These are phyloP conservation scores for Termitomyces sp. DNA, from an alignment of 768 basidiomycete genomes.

Conservation along the genomic window DNA sequence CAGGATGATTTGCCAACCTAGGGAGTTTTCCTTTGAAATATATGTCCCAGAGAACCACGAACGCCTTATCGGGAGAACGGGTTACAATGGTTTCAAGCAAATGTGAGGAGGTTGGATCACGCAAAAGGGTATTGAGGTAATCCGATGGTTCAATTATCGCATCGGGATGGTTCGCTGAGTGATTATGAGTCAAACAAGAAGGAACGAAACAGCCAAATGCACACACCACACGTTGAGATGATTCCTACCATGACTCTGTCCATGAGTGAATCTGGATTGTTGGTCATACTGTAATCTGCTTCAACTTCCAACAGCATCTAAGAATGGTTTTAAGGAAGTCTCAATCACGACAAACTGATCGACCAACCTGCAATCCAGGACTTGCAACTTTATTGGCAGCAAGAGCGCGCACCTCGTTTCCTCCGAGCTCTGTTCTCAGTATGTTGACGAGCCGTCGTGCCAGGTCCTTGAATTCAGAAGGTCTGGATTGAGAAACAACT, in stretches of 20 bases:
- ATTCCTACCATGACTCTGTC: conserved; percentile 77
- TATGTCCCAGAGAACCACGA: conserved; percentile 65
- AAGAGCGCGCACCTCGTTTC: conserved; percentile 74
- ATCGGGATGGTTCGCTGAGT: conserved; percentile 35
- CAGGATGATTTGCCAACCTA: conserved; percentile 78
- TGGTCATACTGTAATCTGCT: conserved; percentile 56
- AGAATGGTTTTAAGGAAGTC: background rate
- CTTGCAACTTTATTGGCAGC: conserved; percentile 76
- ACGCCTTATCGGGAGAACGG: conserved; percentile 56
- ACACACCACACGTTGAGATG: conserved; percentile 61
- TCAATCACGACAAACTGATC: conserved; percentile 7
- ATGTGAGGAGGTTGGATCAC: conserved; percentile 87
- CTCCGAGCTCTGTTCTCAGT: conserved; percentile 50
- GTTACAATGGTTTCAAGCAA: conserved; percentile 78
- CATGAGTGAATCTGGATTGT: conserved; percentile 68
- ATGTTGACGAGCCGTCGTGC: conserved; percentile 44
- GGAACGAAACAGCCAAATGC: background rate
- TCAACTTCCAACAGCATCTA: conserved; percentile 86
- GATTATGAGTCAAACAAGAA: conserved; percentile 1
- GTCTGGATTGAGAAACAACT: conserved; percentile 23
- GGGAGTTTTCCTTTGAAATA: conserved; percentile 77
- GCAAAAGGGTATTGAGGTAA: conserved; percentile 76
- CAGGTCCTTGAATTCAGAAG: conserved; percentile 45
- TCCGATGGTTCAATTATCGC: conserved; percentile 55
- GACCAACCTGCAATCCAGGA: conserved; percentile 64